phyloP scores from a whole-genome alignment of 2,329 filamentous ascomycete genomes.

The Aspergillus unguis region DNA sequence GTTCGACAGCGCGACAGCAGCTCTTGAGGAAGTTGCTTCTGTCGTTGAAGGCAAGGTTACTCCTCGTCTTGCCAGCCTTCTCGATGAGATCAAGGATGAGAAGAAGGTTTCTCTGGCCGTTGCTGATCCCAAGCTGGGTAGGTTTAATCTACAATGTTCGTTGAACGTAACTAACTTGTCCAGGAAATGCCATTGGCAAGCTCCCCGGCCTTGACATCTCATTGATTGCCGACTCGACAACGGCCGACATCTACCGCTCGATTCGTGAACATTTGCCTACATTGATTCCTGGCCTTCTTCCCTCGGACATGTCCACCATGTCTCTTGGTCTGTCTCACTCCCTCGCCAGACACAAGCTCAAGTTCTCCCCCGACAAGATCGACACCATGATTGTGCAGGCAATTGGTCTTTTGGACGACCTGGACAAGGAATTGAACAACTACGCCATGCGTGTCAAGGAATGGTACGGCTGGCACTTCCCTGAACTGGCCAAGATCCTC shows the following conservation, averaged over 20 bases:
- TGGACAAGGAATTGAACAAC: slow-evolving; percentile 98
- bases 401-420: slow-evolving; percentile 86
- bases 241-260: slow-evolving; percentile 86
- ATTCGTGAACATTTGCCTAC: slow-evolving; percentile 88
- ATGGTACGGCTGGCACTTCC: slow-evolving; percentile 99
- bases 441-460: slow-evolving; percentile 99
- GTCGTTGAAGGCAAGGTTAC: slow-evolving; percentile 94
- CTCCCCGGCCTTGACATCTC: slow-evolving; percentile 83
- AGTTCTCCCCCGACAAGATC: slow-evolving; percentile 98
- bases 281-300: slow-evolving; percentile 81
- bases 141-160: slow-evolving; percentile 13
- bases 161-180: slow-evolving; percentile 15
- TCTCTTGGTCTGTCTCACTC: slow-evolving; percentile 94
- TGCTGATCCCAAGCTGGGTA: slow-evolving; percentile 82
- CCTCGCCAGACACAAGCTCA: slow-evolving; percentile 93
- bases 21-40: slow-evolving; percentile 83
- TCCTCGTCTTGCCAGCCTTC: slow-evolving; percentile 73
- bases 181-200: slow-evolving; percentile 82
- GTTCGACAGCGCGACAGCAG: slow-evolving; percentile 88
- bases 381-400: slow-evolving; percentile 99
- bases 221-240: slow-evolving; percentile 75
- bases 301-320: slow-evolving; percentile 89
- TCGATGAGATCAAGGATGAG: slow-evolving; percentile 91
- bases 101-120: slow-evolving; percentile 95
- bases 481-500: slow-evolving; percentile 93